A percentile compares a stretch with the other conserved stretches of the same genome.
phyloP scores from a whole-genome alignment of 257 asterid genomes.

The Primulina huaijiensis region DNA sequence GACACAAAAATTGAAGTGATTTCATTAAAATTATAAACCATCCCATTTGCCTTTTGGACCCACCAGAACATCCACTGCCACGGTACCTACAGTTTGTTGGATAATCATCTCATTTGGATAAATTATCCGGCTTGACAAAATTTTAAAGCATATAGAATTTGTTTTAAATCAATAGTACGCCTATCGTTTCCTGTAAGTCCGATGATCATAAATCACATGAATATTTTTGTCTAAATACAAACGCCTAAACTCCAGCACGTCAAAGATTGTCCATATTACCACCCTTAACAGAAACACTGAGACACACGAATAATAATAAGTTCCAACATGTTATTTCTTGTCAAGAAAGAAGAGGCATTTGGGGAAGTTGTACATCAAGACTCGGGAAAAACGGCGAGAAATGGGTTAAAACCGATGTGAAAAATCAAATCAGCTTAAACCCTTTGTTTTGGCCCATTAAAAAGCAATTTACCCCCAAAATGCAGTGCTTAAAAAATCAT shows the following conservation, averaged over 20 bases:
- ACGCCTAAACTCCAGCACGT: slow-evolving; percentile 17
- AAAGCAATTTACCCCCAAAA: not conserved
- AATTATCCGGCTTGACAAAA: not conserved
- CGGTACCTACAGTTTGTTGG: not conserved
- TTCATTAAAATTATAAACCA: not conserved
- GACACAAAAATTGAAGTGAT: not conserved
- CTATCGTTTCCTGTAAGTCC: not conserved
- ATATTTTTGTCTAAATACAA: not conserved
- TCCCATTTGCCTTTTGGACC: not conserved
- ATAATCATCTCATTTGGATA: not conserved
- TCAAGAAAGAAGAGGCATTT: not conserved
- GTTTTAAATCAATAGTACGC: slow-evolving; percentile 7
- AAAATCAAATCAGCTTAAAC: not conserved
- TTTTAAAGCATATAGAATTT: not conserved
- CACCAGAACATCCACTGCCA: not conserved
- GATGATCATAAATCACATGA: not conserved
- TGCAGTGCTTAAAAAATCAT: not conserved
- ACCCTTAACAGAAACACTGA: not conserved
- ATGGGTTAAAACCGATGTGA: not conserved
- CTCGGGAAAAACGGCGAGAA: not conserved
- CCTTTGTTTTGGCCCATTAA: not conserved
- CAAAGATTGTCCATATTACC: not conserved
- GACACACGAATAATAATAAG: not conserved
- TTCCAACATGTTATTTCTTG: not conserved
- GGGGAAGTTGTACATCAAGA: not conserved